These are phyloP conservation scores for Pelargonium citronellum DNA, from an alignment of 441 rosid genomes.

Conservation along the genomic window DNA sequence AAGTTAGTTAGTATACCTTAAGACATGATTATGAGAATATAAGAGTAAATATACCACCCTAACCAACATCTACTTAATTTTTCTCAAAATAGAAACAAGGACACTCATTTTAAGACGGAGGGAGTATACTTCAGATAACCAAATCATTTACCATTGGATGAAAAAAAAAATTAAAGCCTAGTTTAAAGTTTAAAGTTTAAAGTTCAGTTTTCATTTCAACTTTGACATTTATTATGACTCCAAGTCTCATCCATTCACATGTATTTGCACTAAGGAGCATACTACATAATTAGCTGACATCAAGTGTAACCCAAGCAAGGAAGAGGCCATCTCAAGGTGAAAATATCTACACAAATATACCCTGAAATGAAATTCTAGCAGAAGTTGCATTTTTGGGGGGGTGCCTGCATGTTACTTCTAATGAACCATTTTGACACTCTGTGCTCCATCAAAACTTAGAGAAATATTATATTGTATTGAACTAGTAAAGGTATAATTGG, in stretches of 20 bases:
- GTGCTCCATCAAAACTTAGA: slow-evolving; percentile 2
- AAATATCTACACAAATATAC: slow-evolving; percentile 6
- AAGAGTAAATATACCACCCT: no score
- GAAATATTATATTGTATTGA: neutral
- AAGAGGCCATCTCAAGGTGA: slow-evolving; percentile 11
- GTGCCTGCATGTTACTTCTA: slow-evolving; percentile 4
- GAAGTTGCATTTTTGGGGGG: slow-evolving; percentile 2
- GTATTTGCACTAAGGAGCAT: neutral
- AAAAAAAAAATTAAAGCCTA: neutral
- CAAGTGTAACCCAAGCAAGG: slow-evolving; percentile 11
- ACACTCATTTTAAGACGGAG: no score
- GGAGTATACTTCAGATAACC: neutral
- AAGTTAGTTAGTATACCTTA: no score
- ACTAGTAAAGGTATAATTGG: neutral
- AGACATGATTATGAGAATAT: no score
- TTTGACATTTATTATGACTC: neutral
- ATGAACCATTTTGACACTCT: neutral
- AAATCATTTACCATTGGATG: neutral
- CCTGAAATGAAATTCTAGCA: neutral
- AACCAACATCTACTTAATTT: no score
- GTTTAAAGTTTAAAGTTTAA: slow-evolving; percentile 4
- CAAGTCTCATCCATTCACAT: neutral
- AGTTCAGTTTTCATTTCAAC: neutral
- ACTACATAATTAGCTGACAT: slow-evolving; percentile 9
- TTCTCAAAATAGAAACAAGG: no score